A percentile compares a stretch with the other conserved stretches of the same genome.
Evolutionary conservation across 345 rosid species (phyloP).

Genomic region (Murraya koenigii): DNA sequence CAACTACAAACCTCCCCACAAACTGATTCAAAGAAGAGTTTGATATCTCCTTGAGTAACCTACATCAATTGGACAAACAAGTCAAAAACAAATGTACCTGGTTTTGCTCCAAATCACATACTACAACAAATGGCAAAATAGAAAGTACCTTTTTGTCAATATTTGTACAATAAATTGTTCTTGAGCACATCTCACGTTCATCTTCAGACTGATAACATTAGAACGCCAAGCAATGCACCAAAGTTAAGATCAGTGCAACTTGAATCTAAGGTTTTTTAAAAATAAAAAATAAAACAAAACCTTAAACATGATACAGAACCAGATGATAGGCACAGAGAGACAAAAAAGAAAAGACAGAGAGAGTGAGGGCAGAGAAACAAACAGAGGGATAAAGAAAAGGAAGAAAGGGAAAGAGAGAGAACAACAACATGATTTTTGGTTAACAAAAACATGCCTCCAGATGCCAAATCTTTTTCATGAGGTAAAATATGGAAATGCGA

Average conservation of each 20-base stretch:
- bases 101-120: background rate
- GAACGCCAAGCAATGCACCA: conserved; percentile 13
- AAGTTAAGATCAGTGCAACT: conserved; percentile 1
- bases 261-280: background rate
- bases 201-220: conserved; percentile 66
- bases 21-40: conserved; percentile 71
- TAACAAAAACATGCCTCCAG: background rate
- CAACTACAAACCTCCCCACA: conserved; percentile 80
- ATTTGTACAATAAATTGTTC: conserved; percentile 97
- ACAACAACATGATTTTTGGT: no score
- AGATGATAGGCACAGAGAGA: background rate
- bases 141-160: conserved; percentile 80
- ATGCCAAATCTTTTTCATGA: background rate
- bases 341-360: no score
- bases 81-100: conserved; percentile 6
- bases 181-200: conserved; percentile 97
- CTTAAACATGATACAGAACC: background rate
- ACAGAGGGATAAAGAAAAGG: background rate
- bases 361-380: background rate
- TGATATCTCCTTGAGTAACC: conserved; percentile 85
- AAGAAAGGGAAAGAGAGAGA: background rate
- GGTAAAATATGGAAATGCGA: background rate
- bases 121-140: background rate
- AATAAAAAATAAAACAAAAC: background rate
- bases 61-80: conserved; percentile 31